Percentiles rank a stretch among this genome's conserved stretches.
Evolutionary conservation across 2,329 filamentous ascomycete genomes (phyloP).

Genomic region (Penicillium sp.): DNA sequence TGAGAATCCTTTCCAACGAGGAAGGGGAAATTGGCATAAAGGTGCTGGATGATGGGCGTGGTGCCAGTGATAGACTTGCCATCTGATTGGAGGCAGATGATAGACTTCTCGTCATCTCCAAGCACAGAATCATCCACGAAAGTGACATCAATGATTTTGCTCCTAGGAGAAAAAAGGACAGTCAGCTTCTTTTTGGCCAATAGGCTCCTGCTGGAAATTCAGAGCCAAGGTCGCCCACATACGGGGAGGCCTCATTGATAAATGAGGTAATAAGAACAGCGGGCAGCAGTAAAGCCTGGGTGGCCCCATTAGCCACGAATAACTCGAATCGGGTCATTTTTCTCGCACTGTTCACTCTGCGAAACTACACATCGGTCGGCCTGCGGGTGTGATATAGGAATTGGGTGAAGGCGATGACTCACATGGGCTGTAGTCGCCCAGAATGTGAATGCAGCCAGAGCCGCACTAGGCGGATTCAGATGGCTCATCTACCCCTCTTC

Average conservation of each 20-base stretch:
- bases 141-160: slow-evolving; percentile 37
- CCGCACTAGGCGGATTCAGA: too few species aligned
- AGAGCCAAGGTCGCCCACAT: too few species aligned
- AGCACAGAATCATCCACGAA: slow-evolving; percentile 41
- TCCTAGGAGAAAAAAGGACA: not conserved
- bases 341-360: too few species aligned
- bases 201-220: too few species aligned
- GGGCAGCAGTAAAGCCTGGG: slow-evolving; percentile 43
- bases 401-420: too few species aligned
- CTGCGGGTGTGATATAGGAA: too few species aligned
- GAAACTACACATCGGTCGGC: too few species aligned
- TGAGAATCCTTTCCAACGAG: slow-evolving; percentile 40
- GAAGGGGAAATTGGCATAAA: slow-evolving; percentile 38
- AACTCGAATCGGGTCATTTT: slow-evolving; percentile 36
- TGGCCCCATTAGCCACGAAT: slow-evolving; percentile 42
- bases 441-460: too few species aligned
- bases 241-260: slow-evolving; percentile 39
- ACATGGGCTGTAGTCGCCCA: too few species aligned
- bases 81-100: slow-evolving; percentile 34
- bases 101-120: slow-evolving; percentile 35
- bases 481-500: too few species aligned
- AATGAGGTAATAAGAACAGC: slow-evolving; percentile 43
- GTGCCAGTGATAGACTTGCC: slow-evolving; percentile 34
- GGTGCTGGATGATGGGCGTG: slow-evolving; percentile 33
- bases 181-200: too few species aligned